Conservation (phyloP, 768 basidiomycete species). For the Russula virescens region DNA sequence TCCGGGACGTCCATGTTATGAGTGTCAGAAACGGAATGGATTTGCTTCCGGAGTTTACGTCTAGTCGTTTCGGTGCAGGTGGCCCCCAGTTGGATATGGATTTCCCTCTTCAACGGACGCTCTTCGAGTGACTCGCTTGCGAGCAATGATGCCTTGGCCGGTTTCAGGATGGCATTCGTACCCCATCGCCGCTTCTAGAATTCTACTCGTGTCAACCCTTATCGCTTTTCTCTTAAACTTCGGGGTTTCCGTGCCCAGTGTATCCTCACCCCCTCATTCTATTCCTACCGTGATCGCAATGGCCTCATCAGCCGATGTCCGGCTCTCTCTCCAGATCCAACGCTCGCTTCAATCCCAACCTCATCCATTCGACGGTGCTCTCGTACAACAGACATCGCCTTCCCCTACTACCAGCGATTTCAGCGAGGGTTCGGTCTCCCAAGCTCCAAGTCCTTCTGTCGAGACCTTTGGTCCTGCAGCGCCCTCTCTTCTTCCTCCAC, state of each 20-base stretch:
- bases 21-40: conserved; percentile 17
- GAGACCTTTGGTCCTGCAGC: conserved; percentile 20
- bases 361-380: conserved; percentile 4
- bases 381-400: conserved; percentile 13
- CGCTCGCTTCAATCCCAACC: conserved; percentile 10
- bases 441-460: conserved; percentile 7
- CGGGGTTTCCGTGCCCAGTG: neutral
- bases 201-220: conserved; percentile 1
- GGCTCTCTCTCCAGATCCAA: conserved; percentile 16
- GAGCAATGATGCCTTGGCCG: conserved; percentile 7
- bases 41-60: conserved; percentile 21
- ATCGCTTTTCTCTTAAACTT: conserved; percentile 16
- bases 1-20: conserved; percentile 8
- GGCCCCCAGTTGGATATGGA: neutral
- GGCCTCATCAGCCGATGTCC: conserved; percentile 5
- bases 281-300: neutral
- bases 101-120: conserved; percentile 10
- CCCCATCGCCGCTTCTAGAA: conserved; percentile 17
- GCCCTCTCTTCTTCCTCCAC: conserved; percentile 22
- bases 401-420: conserved; percentile 23
- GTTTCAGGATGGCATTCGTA: conserved; percentile 23
- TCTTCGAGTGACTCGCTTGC: conserved; percentile 10
- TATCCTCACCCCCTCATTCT: neutral
- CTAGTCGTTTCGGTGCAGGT: conserved; percentile 1
- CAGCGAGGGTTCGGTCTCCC: conserved; percentile 18